Conservation (phyloP, 2,329 filamentous ascomycete species). For the Corniculantispora saksenae region DNA sequence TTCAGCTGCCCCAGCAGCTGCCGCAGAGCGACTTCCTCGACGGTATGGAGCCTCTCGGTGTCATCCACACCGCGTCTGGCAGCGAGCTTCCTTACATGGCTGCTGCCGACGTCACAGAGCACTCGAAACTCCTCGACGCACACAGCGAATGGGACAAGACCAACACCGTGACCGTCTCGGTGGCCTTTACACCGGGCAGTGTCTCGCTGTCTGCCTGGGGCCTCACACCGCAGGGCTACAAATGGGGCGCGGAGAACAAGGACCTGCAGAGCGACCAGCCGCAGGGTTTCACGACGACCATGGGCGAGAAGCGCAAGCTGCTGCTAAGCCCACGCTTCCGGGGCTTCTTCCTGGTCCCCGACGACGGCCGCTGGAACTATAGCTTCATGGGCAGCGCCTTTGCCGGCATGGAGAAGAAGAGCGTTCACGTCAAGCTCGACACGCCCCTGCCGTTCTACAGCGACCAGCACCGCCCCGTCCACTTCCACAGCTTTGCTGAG, state of each 20-base stretch:
- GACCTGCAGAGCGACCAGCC: constrained; percentile 91
- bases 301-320: constrained; percentile 95
- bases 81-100: constrained; percentile 98
- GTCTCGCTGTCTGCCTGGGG: constrained; percentile 94
- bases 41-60: constrained; percentile 82
- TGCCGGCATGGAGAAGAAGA: constrained; percentile 84
- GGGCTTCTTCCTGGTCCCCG: constrained; percentile 94
- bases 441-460: constrained; percentile 89
- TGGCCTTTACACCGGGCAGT: constrained; percentile 94
- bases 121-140: constrained; percentile 83
- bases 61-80: constrained; percentile 94
- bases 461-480: constrained; percentile 85
- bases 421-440: constrained; percentile 89
- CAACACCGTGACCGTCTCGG: constrained; percentile 91
- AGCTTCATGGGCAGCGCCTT: constrained; percentile 95
- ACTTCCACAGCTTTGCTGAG: constrained; percentile 97
- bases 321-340: constrained; percentile 90
- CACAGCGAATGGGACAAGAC: constrained; percentile 69
- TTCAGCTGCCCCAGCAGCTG: constrained; percentile 85
- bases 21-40: constrained; percentile 91
- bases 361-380: constrained; percentile 92
- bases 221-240: constrained; percentile 87
- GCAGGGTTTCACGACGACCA: constrained; percentile 84
- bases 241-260: constrained; percentile 96
- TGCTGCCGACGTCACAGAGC: constrained; percentile 89